These are phyloP conservation scores for Sicyos edulis DNA, from an alignment of 306 rosid genomes.

Conservation along the genomic window DNA sequence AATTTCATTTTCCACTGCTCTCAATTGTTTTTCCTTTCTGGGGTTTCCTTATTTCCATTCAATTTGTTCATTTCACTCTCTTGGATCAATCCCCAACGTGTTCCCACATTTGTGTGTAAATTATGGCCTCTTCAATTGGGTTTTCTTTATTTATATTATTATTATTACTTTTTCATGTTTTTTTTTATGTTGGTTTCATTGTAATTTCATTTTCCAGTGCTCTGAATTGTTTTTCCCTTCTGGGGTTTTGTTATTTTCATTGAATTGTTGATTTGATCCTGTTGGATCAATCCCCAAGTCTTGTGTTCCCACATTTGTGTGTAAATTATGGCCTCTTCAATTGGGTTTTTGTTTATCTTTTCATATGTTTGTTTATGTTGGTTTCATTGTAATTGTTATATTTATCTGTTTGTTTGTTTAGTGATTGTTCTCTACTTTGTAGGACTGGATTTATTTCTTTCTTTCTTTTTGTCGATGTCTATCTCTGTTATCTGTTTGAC, in stretches of 20 bases:
- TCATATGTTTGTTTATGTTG: background rate
- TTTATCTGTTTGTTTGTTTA: background rate
- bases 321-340: slow-evolving; percentile 19
- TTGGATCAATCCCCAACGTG: no score
- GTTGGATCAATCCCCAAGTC: slow-evolving; percentile 26
- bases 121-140: no score
- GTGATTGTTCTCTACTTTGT: background rate
- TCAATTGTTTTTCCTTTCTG: no score
- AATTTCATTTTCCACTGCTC: slow-evolving; percentile 20
- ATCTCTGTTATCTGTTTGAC: background rate
- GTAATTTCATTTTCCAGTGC: slow-evolving; percentile 21
- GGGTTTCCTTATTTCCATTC: no score
- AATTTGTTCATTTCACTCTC: no score
- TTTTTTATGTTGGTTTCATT: no score
- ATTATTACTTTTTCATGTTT: no score
- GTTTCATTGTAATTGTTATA: background rate
- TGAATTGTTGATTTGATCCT: background rate
- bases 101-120: no score
- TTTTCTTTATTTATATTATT: no score
- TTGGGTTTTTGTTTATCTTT: slow-evolving; percentile 17
- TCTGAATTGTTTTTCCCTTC: slow-evolving; percentile 11
- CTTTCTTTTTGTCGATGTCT: background rate
- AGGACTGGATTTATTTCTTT: no score
- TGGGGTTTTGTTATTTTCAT: slow-evolving; percentile 23
- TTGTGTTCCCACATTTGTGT: slow-evolving; percentile 14